phyloP scores from a whole-genome alignment of 495 filamentous ascomycete species.

The Talaromyces borbonicus region DNA sequence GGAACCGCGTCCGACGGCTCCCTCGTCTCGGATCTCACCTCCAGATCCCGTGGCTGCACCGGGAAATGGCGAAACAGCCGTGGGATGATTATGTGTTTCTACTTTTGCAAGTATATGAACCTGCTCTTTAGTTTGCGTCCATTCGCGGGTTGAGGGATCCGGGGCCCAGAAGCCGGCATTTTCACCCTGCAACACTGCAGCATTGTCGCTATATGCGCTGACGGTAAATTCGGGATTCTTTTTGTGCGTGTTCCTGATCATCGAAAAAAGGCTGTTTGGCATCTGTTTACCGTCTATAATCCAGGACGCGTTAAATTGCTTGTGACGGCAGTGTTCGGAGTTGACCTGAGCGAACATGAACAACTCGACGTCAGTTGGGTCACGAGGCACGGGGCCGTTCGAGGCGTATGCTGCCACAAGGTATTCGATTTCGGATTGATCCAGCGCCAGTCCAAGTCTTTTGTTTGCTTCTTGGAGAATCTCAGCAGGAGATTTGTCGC shows the following conservation, averaged over 20 bases:
- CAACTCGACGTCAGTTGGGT: conserved; percentile 84
- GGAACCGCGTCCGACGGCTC: conserved; percentile 85
- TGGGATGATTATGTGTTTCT: conserved; percentile 97
- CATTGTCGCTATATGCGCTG: conserved; percentile 96
- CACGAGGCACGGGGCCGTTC: conserved; percentile 53
- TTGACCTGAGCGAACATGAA: conserved; percentile 98
- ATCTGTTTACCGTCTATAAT: conserved; percentile 85
- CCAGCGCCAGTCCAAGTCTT: conserved; percentile 72
- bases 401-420: conserved; percentile 73
- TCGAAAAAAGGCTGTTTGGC: conserved; percentile 71
- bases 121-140: conserved; percentile 76
- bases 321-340: conserved; percentile 53
- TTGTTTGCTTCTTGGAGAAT: conserved; percentile 75
- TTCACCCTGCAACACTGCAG: conserved; percentile 77
- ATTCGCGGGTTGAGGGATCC: conserved; percentile 70
- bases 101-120: conserved; percentile 91
- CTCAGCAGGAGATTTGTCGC: conserved; percentile 50
- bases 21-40: conserved; percentile 91
- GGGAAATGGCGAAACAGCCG: conserved; percentile 76
- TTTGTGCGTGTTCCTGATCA: conserved; percentile 92
- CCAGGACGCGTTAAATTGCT: conserved; percentile 94
- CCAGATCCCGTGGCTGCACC: conserved; percentile 91
- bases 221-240: conserved; percentile 67
- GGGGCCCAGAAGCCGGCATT: conserved; percentile 76
- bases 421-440: conserved; percentile 87